Conservation (phyloP, 208 protist species). For the Angomonas deanei region DNA sequence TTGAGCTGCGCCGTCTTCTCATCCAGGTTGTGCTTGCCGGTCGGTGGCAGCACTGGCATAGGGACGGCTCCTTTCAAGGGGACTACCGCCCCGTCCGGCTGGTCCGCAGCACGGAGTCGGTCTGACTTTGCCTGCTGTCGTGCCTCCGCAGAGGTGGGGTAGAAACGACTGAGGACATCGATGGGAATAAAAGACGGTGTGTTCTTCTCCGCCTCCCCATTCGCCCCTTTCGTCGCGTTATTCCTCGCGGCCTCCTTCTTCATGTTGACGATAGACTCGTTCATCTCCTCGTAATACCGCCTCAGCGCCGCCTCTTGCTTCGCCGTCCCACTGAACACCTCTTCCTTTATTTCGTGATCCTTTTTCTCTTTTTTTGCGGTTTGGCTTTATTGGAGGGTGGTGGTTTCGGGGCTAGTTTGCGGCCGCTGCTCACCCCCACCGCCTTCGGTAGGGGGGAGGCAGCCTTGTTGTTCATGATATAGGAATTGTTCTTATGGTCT, state of each 20-base stretch:
- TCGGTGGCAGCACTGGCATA: no score
- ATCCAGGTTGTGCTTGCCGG: neutral
- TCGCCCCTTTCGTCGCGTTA: neutral
- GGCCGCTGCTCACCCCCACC: neutral
- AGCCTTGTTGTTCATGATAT: no score
- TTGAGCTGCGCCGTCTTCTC: neutral
- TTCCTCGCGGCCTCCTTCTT: no score
- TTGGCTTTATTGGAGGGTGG: neutral
- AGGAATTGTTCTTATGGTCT: no score
- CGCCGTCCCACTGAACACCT: no score
- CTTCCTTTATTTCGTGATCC: neutral
- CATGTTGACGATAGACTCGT: no score
- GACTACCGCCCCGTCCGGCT: no score
- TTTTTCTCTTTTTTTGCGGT: neutral
- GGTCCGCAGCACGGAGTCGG: neutral
- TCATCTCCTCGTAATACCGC: no score
- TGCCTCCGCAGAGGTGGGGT: neutral
- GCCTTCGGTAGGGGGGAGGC: no score
- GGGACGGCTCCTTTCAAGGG: no score
- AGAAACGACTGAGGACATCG: constrained; percentile 1
- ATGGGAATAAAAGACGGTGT: neutral
- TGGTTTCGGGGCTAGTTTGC: neutral
- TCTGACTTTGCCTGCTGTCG: neutral
- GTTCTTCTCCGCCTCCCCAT: neutral
- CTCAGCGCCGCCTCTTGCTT: no score